Percentiles rank a stretch among this genome's conserved stretches.
Evolutionary conservation across 1,284 basidiomycete species (phyloP).

Genomic region (Ustilago shanxiensis): DNA sequence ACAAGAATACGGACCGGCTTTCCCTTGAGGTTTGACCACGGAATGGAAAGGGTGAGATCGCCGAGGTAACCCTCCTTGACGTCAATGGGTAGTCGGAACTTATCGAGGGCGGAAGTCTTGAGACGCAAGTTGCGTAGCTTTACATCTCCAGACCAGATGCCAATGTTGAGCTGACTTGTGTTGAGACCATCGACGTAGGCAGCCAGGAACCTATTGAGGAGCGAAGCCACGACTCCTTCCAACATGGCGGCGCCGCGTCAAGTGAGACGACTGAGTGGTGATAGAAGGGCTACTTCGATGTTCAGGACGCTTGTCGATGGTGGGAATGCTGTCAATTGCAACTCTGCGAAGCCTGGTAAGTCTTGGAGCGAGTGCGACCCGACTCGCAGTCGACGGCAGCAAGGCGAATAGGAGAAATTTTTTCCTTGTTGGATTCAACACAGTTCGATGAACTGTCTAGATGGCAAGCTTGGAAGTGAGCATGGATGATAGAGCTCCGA

Average conservation of each 20-base stretch:
- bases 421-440: too few relatives aligned
- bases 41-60: constrained; percentile 89
- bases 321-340: too few relatives aligned
- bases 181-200: constrained; percentile 98
- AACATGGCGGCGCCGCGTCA: constrained; percentile 50
- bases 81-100: constrained; percentile 95
- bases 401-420: neutral
- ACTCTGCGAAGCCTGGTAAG: too few relatives aligned
- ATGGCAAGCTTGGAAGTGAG: neutral
- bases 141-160: constrained; percentile 91
- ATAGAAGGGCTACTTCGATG: neutral
- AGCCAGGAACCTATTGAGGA: constrained; percentile 84
- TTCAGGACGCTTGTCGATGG: neutral
- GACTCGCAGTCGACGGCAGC: neutral
- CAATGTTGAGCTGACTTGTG: constrained; percentile 92
- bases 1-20: constrained; percentile 92
- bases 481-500: neutral
- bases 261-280: neutral
- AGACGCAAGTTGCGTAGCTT: constrained; percentile 82
- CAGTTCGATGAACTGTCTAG: neutral
- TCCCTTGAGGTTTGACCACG: constrained; percentile 93
- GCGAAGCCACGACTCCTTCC: constrained; percentile 68
- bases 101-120: constrained; percentile 94
- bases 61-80: constrained; percentile 93
- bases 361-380: constrained; percentile 5